Conservation (phyloP, 2,329 filamentous ascomycete genomes). For the Arthroderma sp. region DNA sequence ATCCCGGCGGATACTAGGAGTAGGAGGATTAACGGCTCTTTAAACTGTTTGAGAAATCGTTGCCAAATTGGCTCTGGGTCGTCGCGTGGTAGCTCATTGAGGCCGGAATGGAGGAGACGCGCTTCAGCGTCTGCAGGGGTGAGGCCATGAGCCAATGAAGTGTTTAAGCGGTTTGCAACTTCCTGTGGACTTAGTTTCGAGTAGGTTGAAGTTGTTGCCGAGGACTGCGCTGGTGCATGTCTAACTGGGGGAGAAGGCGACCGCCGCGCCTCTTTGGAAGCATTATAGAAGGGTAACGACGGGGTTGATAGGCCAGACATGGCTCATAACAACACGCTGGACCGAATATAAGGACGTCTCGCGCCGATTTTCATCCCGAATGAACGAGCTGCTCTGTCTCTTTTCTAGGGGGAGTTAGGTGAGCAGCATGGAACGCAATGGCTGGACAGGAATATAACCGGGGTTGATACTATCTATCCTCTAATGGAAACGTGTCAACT, state of each 20-base stretch:
- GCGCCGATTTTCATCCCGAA: constrained; percentile 6
- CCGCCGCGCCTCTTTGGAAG: constrained; percentile 14
- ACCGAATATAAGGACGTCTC: not conserved
- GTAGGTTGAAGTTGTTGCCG: constrained; percentile 36
- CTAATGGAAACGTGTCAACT: no score
- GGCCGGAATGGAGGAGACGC: constrained; percentile 66
- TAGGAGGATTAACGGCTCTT: constrained; percentile 88
- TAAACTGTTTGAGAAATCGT: constrained; percentile 91
- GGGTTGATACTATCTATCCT: no score
- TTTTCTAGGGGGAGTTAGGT: no score
- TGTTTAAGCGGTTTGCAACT: constrained; percentile 62
- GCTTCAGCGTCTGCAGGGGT: constrained; percentile 67
- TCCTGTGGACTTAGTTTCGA: constrained; percentile 62
- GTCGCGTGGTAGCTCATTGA: constrained; percentile 90
- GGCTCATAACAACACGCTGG: constrained; percentile 28
- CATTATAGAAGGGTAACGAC: constrained; percentile 45
- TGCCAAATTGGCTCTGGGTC: constrained; percentile 89
- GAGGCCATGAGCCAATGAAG: constrained; percentile 72
- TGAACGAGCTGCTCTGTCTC: no score
- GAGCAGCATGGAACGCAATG: no score
- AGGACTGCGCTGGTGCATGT: constrained; percentile 7
- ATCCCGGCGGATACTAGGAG: constrained; percentile 77
- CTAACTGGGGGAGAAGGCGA: constrained; percentile 11
- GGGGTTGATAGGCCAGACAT: constrained; percentile 51
- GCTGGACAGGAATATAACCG: no score